These are phyloP conservation scores for Hanseniaspora clermontiae DNA, from an alignment of 805 yeast species.

Conservation along the genomic window DNA sequence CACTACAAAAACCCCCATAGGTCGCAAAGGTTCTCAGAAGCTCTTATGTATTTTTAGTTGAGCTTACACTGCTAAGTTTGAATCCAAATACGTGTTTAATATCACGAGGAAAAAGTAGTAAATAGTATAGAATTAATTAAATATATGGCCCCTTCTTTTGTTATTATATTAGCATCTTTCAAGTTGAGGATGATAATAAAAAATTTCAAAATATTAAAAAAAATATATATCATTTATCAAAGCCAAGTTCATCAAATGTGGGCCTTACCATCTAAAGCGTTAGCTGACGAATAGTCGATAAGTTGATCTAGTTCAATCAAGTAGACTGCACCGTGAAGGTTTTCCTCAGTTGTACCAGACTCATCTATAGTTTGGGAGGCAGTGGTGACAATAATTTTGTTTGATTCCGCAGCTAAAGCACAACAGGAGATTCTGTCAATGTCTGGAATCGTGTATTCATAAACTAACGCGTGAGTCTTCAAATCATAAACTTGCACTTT, in stretches of 20 bases:
- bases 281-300: neutral
- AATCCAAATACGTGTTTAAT: no score
- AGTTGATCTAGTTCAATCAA: neutral
- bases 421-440: conserved; percentile 52
- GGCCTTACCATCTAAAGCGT: neutral
- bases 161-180: neutral
- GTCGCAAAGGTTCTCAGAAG: neutral
- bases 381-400: conserved; percentile 55
- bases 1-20: neutral
- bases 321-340: conserved; percentile 3
- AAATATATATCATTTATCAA: neutral
- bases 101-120: no score
- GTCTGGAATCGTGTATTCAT: conserved; percentile 45
- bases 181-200: neutral
- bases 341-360: neutral
- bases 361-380: conserved; percentile 27
- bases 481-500: conserved; percentile 42
- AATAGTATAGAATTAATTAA: neutral
- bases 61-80: no score
- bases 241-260: neutral
- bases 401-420: conserved; percentile 46
- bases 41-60: neutral
- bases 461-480: conserved; percentile 31
- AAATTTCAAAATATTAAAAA: no score
- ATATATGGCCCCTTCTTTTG: neutral